Evolutionary conservation across 768 basidiomycete species (phyloP).

Genomic region (Phanerochaete sordida): DNA sequence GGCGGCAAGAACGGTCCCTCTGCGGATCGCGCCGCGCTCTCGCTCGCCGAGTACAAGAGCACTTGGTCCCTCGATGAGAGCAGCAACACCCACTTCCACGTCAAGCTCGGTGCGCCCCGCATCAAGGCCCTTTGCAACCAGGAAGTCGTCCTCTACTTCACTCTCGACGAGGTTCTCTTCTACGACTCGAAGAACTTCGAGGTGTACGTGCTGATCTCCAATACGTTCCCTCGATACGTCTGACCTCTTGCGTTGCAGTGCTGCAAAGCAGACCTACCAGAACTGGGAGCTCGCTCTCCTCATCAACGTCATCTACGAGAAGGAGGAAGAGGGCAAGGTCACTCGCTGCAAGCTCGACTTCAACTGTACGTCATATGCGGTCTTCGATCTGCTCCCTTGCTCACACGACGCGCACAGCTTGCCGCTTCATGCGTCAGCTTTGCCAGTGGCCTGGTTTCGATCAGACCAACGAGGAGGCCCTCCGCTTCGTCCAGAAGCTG

Average conservation of each 20-base stretch:
- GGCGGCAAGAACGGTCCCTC: constrained; percentile 6
- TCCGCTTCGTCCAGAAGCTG: constrained; percentile 16
- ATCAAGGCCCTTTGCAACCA: constrained; percentile 24
- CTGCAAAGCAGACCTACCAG: constrained; percentile 10
- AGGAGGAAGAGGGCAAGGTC: constrained; percentile 16
- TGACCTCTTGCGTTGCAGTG: neutral
- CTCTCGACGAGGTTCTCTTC: constrained; percentile 21
- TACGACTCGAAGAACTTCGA: constrained; percentile 15
- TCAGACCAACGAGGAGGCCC: constrained; percentile 14
- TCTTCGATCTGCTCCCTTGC: neutral
- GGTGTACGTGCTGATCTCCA: constrained; percentile 9
- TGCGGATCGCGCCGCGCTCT: constrained; percentile 13
- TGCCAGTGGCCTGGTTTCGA: constrained; percentile 14
- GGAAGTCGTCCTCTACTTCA: constrained; percentile 26
- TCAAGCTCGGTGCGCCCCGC: constrained; percentile 24
- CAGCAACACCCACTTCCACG: constrained; percentile 18
- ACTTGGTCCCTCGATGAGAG: constrained; percentile 17
- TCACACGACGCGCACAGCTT: constrained; percentile 1
- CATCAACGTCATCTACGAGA: constrained; percentile 21
- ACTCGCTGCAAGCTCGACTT: constrained; percentile 23
- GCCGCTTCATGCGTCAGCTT: constrained; percentile 13
- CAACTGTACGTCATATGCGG: constrained; percentile 14
- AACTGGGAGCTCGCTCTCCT: constrained; percentile 21
- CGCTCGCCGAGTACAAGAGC: constrained; percentile 24
- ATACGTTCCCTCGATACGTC: neutral